Conservation (phyloP, 1,139 yeast genomes). For the Pichiaceae sp. region DNA sequence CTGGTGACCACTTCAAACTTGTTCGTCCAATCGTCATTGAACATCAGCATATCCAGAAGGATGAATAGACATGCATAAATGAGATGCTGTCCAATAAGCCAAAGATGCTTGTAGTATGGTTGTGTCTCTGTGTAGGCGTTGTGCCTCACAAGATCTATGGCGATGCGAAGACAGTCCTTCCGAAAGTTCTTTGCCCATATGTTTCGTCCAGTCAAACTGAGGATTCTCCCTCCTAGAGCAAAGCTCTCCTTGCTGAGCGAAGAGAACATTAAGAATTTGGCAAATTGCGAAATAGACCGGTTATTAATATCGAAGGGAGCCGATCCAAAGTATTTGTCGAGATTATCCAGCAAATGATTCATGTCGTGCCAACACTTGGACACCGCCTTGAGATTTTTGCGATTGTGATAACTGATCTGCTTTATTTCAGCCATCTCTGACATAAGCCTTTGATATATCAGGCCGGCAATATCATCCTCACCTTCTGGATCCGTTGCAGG, state of each 20-base stretch:
- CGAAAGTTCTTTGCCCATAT: constrained; percentile 13
- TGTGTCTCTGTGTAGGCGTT: background rate
- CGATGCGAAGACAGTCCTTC: constrained; percentile 10
- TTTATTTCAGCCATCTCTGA: constrained; percentile 13
- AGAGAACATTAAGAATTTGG: constrained; percentile 13
- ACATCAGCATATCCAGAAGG: constrained; percentile 16
- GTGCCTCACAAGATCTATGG: constrained; percentile 8
- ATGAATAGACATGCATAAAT: constrained; percentile 17
- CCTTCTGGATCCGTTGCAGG: background rate
- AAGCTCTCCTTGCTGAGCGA: constrained; percentile 15
- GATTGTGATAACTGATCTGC: constrained; percentile 12
- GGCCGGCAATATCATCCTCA: constrained; percentile 14
- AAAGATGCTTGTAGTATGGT: constrained; percentile 13
- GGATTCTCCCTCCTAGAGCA: constrained; percentile 9
- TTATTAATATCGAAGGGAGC: constrained; percentile 3
- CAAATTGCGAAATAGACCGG: constrained; percentile 9
- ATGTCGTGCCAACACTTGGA: constrained; percentile 9
- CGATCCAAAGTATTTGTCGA: constrained; percentile 9
- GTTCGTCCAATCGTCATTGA: constrained; percentile 11
- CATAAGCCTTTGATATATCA: constrained; percentile 16
- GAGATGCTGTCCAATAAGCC: constrained; percentile 18
- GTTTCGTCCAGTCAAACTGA: constrained; percentile 11
- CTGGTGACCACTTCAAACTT: constrained; percentile 10
- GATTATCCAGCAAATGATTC: constrained; percentile 6
- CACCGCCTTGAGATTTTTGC: constrained; percentile 3